phyloP scores from a whole-genome alignment of 805 yeast species.

The Spathaspora boniae region DNA sequence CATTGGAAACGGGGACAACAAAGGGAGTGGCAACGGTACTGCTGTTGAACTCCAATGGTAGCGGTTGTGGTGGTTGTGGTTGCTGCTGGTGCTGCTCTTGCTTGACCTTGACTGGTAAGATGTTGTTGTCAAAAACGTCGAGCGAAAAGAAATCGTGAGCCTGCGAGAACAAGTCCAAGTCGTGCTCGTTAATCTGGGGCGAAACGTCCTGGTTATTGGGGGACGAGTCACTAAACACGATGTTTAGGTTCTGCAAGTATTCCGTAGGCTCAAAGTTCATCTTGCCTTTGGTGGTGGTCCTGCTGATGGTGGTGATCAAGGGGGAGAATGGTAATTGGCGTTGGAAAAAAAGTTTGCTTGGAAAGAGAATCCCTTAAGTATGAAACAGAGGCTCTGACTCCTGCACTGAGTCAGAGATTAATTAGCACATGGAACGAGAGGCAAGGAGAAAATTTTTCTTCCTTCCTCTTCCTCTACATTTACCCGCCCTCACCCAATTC shows the following conservation, averaged over 20 bases:
- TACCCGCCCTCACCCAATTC: neutral
- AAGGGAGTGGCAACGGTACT: too few species aligned
- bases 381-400: neutral
- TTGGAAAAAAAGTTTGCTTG: slow-evolving; percentile 1
- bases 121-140: slow-evolving; percentile 11
- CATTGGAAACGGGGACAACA: slow-evolving; percentile 1
- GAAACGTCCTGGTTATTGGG: slow-evolving; percentile 7
- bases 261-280: slow-evolving; percentile 43
- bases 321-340: slow-evolving; percentile 3
- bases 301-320: neutral
- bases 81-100: slow-evolving; percentile 5
- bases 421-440: too few species aligned
- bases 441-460: slow-evolving; percentile 1
- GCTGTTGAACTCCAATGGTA: neutral
- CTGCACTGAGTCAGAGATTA: neutral
- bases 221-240: slow-evolving; percentile 33
- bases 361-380: neutral
- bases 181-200: slow-evolving; percentile 14
- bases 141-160: slow-evolving; percentile 11
- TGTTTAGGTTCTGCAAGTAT: slow-evolving; percentile 37
- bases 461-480: neutral
- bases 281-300: slow-evolving; percentile 2
- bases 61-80: slow-evolving; percentile 2
- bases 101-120: slow-evolving; percentile 11
- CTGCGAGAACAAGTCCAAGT: slow-evolving; percentile 38